These are phyloP conservation scores for Picochlorum sp. DNA, from an alignment of 139 green algal species.

Conservation along the genomic window DNA sequence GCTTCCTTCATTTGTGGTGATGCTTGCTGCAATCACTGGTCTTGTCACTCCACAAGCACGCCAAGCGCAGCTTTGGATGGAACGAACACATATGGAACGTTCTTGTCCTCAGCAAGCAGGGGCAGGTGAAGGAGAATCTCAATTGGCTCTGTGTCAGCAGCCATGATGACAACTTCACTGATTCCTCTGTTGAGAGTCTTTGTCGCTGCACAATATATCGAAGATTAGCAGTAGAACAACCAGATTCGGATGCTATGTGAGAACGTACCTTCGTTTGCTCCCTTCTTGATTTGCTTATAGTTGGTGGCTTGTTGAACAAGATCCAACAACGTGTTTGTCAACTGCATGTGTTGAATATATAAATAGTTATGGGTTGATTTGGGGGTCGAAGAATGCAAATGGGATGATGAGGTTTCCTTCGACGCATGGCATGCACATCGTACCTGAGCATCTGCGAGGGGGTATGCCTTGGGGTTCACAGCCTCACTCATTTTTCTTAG, in stretches of 20 bases:
- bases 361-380: not conserved
- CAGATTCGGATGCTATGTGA: not conserved
- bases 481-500: slow-evolving; percentile 57
- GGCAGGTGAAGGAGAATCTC: slow-evolving; percentile 99
- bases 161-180: slow-evolving; percentile 95
- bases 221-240: not conserved
- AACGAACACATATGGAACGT: slow-evolving; percentile 99
- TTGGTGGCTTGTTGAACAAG: slow-evolving; percentile 97
- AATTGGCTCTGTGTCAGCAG: slow-evolving; percentile 95
- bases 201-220: slow-evolving; percentile 51
- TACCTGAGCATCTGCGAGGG: slow-evolving; percentile 74
- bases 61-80: slow-evolving; percentile 94
- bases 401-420: not conserved
- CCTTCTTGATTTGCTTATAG: slow-evolving; percentile 99
- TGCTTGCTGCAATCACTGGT: slow-evolving; percentile 84
- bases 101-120: slow-evolving; percentile 98
- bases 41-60: slow-evolving; percentile 93
- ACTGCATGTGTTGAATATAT: slow-evolving; percentile 37
- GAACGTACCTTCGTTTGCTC: slow-evolving; percentile 88
- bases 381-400: not conserved
- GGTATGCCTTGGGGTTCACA: slow-evolving; percentile 99
- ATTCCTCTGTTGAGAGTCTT: slow-evolving; percentile 95
- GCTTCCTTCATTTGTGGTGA: slow-evolving; percentile 96
- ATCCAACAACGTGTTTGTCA: slow-evolving; percentile 97
- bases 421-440: not conserved